Conservation (phyloP, 108 stramenopile genomes). For the Pelagomonas calceolata region DNA sequence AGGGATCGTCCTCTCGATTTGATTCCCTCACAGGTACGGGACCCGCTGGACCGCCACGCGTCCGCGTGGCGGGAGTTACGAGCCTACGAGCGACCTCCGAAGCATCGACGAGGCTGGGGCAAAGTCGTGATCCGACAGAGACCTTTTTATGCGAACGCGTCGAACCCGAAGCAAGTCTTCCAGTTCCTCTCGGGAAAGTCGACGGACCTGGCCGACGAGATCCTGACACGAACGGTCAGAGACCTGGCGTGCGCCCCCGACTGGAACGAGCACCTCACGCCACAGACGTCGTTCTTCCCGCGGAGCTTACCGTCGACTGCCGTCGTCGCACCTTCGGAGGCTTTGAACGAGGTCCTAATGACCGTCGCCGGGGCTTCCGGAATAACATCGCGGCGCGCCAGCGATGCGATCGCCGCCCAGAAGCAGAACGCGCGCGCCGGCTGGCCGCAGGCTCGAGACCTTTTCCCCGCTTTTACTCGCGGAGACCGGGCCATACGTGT, state of each 20-base stretch:
- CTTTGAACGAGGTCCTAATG: background rate
- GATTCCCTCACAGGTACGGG: too few species aligned
- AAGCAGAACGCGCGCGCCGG: background rate
- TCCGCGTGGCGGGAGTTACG: background rate
- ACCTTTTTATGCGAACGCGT: background rate
- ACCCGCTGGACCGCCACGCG: background rate
- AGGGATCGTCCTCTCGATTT: too few species aligned
- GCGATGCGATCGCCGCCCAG: background rate
- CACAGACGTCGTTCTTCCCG: background rate
- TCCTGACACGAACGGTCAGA: background rate
- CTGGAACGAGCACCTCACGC: slow-evolving; percentile 1
- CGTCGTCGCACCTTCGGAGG: background rate
- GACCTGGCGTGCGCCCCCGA: background rate
- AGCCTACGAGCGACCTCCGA: background rate
- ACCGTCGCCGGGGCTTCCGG: background rate
- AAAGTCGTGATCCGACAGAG: background rate
- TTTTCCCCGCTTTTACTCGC: background rate
- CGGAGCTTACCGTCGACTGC: background rate
- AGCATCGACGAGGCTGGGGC: background rate
- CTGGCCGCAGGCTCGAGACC: background rate
- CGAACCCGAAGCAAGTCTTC: background rate
- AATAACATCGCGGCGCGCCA: background rate
- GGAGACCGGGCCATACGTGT: background rate
- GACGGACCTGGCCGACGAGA: background rate
- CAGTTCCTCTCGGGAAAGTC: too few species aligned